Evolutionary conservation across 345 rosid species (phyloP).

Genomic region (Euphorbia peplus): DNA sequence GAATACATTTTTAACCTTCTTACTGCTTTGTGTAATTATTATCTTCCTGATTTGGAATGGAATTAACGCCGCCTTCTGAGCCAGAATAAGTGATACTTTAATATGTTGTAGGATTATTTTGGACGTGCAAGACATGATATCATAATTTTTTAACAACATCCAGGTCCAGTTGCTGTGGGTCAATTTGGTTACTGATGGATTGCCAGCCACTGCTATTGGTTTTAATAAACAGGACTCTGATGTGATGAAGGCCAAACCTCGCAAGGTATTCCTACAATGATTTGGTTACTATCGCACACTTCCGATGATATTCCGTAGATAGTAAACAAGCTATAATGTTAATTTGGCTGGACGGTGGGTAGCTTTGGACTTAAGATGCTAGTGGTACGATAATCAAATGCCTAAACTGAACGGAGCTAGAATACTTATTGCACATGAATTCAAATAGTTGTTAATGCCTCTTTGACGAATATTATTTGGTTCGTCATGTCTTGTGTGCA

Average conservation of each 20-base stretch:
- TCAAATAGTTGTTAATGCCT: neutral
- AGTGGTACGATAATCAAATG: neutral
- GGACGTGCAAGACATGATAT: slow-evolving; percentile 2
- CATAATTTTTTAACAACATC: slow-evolving; percentile 19
- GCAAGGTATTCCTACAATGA: slow-evolving; percentile 61
- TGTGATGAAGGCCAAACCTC: slow-evolving; percentile 96
- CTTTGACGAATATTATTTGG: neutral
- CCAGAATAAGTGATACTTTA: neutral
- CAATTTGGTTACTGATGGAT: slow-evolving; percentile 96
- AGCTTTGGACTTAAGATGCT: neutral
- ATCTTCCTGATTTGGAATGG: neutral
- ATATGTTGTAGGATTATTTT: slow-evolving; percentile 6
- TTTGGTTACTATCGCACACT: neutral
- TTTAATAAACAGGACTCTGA: slow-evolving; percentile 96
- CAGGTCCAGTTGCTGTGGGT: slow-evolving; percentile 99
- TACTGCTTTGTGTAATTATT: slow-evolving; percentile 7
- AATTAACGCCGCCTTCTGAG: neutral
- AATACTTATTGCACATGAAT: neutral
- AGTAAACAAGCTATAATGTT: neutral
- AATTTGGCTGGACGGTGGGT: neutral
- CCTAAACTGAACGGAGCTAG: neutral
- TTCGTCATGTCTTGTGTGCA: neutral
- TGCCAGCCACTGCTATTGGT: slow-evolving; percentile 99
- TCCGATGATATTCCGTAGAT: neutral
- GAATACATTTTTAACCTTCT: neutral